Evolutionary conservation across 176 grass and related monocot species (phyloP).

Genomic region (Calamus simplicifolius): DNA sequence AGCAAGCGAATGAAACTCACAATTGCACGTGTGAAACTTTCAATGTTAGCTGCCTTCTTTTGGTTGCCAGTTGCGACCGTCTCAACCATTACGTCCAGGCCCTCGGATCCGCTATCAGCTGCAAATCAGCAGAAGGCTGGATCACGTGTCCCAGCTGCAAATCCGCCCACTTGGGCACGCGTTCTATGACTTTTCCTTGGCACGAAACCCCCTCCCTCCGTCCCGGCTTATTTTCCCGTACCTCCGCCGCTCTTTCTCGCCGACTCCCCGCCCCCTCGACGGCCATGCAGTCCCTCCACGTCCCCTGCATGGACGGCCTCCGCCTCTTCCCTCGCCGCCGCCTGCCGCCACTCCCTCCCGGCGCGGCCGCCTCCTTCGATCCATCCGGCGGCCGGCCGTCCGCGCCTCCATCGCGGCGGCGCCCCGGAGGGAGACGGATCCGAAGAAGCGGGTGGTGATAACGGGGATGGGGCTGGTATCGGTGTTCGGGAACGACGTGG

Average conservation of each 20-base stretch:
- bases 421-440: constrained; percentile 67
- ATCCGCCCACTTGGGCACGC: too few species aligned
- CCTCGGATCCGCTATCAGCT: too few species aligned
- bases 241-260: background rate
- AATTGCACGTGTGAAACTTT: too few species aligned
- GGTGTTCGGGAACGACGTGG: constrained; percentile 79
- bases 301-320: constrained; percentile 30
- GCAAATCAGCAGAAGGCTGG: too few species aligned
- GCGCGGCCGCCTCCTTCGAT: background rate
- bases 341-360: background rate
- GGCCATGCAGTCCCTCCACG: constrained; percentile 58
- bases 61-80: too few species aligned
- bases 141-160: too few species aligned
- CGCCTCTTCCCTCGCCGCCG: constrained; percentile 6
- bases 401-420: constrained; percentile 27
- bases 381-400: constrained; percentile 3
- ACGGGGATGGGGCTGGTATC: constrained; percentile 89
- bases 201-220: background rate
- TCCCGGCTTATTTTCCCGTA: constrained; percentile 9
- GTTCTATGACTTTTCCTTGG: background rate
- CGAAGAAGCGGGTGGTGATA: constrained; percentile 85
- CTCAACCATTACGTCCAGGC: too few species aligned
- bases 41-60: too few species aligned
- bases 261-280: background rate
- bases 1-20: too few species aligned